Evolutionary conservation across 2,329 filamentous ascomycete genomes (phyloP).

Genomic region (Cordyceps javanica): DNA sequence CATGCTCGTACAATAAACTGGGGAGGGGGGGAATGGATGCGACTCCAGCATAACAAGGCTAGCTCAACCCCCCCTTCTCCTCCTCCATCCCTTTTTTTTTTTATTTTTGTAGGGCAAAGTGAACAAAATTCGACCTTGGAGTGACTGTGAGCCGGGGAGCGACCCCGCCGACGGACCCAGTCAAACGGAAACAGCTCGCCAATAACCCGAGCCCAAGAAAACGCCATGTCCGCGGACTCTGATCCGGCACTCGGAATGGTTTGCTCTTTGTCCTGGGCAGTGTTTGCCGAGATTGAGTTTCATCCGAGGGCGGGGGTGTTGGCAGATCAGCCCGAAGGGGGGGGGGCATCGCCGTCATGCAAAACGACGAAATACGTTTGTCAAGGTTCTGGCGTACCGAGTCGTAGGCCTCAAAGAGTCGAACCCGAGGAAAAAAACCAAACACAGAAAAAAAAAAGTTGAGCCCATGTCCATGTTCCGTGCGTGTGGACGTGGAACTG

Average conservation of each 20-base stretch:
- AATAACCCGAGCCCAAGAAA: neutral
- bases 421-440: no score
- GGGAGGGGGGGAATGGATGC: no score
- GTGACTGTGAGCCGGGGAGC: neutral
- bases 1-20: neutral
- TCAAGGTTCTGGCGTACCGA: no score
- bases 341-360: no score
- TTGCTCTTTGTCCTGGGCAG: neutral
- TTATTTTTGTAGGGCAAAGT: neutral
- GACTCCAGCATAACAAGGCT: no score
- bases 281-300: neutral
- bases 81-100: neutral
- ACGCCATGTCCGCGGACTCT: slow-evolving; percentile 12
- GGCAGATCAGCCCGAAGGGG: no score
- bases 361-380: no score
- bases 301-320: neutral
- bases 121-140: neutral
- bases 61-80: no score
- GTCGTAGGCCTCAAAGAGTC: no score
- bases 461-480: no score
- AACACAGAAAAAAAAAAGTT: no score
- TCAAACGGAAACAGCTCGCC: slow-evolving; percentile 5
- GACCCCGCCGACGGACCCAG: neutral
- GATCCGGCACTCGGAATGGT: neutral
- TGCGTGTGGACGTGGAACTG: no score